Conservation (phyloP, 305 asterid genomes). For the Nicotiana rustica region DNA sequence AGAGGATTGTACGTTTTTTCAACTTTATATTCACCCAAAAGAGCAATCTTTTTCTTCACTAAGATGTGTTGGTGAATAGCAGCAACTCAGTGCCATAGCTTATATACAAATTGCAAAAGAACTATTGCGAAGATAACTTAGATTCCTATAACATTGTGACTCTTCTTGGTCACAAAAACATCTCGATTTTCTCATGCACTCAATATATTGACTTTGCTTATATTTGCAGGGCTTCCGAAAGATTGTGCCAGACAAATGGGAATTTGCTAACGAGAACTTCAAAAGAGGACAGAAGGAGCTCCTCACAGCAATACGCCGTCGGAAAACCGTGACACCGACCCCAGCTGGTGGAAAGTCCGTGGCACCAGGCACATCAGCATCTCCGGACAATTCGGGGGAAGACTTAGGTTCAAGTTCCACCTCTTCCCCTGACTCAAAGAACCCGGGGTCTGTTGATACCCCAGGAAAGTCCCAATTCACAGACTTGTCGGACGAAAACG, state of each 20-base stretch:
- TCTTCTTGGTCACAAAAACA: background rate
- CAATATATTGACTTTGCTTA: background rate
- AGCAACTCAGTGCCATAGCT: background rate
- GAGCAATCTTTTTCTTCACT: background rate
- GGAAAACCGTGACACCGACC: conserved; percentile 52
- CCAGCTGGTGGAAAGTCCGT: conserved; percentile 44
- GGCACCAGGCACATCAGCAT: conserved; percentile 39
- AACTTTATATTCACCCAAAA: background rate
- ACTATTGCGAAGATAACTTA: background rate
- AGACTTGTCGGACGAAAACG: conserved; percentile 69
- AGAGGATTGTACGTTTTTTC: background rate
- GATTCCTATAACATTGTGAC: background rate
- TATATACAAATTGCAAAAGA: background rate
- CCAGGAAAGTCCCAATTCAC: conserved; percentile 60
- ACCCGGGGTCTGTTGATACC: conserved; percentile 60
- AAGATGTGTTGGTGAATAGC: background rate
- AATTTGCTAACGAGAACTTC: conserved; percentile 84
- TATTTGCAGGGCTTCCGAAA: conserved; percentile 80
- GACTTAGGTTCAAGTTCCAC: conserved; percentile 74
- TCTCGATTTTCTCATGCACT: background rate
- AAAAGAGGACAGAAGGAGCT: conserved; percentile 71
- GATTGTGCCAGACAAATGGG: conserved; percentile 89
- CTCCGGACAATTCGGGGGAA: conserved; percentile 64
- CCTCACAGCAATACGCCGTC: conserved; percentile 72
- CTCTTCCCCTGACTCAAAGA: conserved; percentile 69